phyloP scores from a whole-genome alignment of 1,284 basidiomycete genomes.

The Cryptococcus amylolentus region DNA sequence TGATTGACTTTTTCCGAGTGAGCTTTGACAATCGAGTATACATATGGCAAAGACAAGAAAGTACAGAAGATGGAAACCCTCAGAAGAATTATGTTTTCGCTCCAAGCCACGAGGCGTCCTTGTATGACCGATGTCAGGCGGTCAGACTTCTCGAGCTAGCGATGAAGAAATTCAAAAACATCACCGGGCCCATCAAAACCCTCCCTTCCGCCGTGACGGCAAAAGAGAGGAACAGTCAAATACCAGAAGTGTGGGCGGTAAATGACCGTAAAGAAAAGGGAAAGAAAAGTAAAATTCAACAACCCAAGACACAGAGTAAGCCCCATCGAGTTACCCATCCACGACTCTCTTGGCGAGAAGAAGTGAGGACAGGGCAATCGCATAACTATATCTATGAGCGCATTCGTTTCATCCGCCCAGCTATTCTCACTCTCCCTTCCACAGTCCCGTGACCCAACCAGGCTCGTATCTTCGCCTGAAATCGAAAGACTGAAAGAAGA shows the following conservation, averaged over 20 bases:
- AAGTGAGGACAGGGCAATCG: conserved; percentile 34
- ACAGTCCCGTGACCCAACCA: neutral
- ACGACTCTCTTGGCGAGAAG: neutral
- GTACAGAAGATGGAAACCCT: conserved; percentile 25
- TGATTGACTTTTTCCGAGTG: too few species aligned
- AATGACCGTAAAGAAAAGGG: neutral
- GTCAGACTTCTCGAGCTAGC: conserved; percentile 41
- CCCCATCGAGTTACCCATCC: conserved; percentile 47
- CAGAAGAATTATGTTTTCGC: conserved; percentile 40
- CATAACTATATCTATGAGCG: conserved; percentile 48
- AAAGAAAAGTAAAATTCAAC: conserved; percentile 3
- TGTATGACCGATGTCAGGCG: conserved; percentile 39
- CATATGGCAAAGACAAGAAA: too few species aligned
- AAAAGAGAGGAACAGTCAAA: neutral
- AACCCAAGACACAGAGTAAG: conserved; percentile 48
- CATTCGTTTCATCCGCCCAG: conserved; percentile 6
- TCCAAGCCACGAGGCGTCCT: conserved; percentile 30
- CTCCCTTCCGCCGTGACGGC: neutral
- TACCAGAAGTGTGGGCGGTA: conserved; percentile 8
- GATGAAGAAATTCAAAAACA: conserved; percentile 50
- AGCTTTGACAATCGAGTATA: too few species aligned
- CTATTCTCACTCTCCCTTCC: neutral
- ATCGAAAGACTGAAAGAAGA: neutral
- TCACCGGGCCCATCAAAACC: conserved; percentile 33
- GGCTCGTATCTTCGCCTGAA: conserved; percentile 47